A percentile compares a stretch with the other conserved stretches of the same genome.
Evolutionary conservation across 2,329 filamentous ascomycete species (phyloP).

Genomic region (Talaromyces piceae): DNA sequence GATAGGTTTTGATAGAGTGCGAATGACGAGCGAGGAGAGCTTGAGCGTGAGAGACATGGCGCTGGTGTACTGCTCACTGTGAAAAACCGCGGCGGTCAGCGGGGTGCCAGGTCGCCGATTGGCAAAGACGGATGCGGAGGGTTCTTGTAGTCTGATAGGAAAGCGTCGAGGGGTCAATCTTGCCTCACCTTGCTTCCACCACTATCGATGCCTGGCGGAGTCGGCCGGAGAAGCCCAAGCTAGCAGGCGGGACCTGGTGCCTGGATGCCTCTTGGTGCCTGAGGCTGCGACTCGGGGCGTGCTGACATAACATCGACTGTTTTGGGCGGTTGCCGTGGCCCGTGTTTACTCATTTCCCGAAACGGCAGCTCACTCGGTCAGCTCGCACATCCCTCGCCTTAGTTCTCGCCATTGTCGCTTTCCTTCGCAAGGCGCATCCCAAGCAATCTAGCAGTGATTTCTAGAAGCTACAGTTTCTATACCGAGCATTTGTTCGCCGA

Average conservation of each 20-base stretch:
- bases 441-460: background rate
- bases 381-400: background rate
- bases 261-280: slow-evolving; percentile 10
- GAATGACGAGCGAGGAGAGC: slow-evolving; percentile 56
- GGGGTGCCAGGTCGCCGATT: too few species aligned
- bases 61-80: background rate
- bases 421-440: background rate
- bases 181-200: too few species aligned
- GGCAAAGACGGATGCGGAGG: background rate
- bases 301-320: too few species aligned
- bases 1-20: slow-evolving; percentile 61
- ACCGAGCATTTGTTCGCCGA: background rate
- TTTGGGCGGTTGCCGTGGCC: slow-evolving; percentile 14
- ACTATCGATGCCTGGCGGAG: background rate
- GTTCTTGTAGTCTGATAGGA: too few species aligned
- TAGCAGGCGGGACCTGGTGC: background rate
- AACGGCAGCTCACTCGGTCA: slow-evolving; percentile 18
- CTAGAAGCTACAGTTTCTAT: too few species aligned
- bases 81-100: background rate
- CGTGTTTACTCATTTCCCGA: slow-evolving; percentile 35
- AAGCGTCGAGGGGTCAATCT: too few species aligned
- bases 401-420: background rate
- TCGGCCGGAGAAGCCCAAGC: background rate
- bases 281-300: slow-evolving; percentile 7
- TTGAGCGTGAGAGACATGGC: slow-evolving; percentile 59